Base-by-base conservation (phyloP, 257 asterid genomes). In the Penstemon newberryi region DNA sequence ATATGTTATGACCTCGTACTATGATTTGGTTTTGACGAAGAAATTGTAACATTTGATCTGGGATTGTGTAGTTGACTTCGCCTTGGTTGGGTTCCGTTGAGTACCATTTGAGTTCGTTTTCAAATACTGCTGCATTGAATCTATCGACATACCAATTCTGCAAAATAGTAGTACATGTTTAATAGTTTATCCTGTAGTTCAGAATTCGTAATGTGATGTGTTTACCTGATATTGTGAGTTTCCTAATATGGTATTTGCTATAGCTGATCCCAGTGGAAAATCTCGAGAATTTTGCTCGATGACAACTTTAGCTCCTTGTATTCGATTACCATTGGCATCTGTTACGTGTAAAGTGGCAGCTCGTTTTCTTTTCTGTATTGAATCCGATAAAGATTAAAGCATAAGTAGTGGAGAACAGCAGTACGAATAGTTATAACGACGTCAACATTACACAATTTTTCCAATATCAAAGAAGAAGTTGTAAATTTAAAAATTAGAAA, bases 51-150 rank as follows among this genome's bases (percentile, higher is more conserved):
- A 87, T 81, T 60, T 72, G 77, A 57, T 85, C 84, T 11, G 92
- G 80, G 62, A 79, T 10, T 3, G 84, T 81, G 60, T 90, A 90
- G 84, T 87, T 85, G 6, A 86, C 60, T n/a, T 67, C 11, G 3
- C 95, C 89, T 6, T 18, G 78, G 36, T 70, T 36, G 15, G 83
- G 81, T 13, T 87, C 95, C 12, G 89, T 89, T 5, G 78, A 65
- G 44, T 73, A 60, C 96, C 96, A 85, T 65, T 87, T 90, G 19
- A 90, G 89, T 45, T 87, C 91, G 61, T 87, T 71, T 70, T 86
- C 91, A n/a, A 87, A 87, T 3, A 86, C 88, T 6, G 89, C 90
- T 5, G 89, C 88, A 9, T 90, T 87, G 52, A 87, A 90, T 54
- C 96, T 63, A 62, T 87, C 80, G 0, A 60, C 46, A 6, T 87